Percentiles rank a stretch among this genome's conserved stretches.
Conservation (phyloP, 345 rosid species). For the Toxicodendron radicans region DNA sequence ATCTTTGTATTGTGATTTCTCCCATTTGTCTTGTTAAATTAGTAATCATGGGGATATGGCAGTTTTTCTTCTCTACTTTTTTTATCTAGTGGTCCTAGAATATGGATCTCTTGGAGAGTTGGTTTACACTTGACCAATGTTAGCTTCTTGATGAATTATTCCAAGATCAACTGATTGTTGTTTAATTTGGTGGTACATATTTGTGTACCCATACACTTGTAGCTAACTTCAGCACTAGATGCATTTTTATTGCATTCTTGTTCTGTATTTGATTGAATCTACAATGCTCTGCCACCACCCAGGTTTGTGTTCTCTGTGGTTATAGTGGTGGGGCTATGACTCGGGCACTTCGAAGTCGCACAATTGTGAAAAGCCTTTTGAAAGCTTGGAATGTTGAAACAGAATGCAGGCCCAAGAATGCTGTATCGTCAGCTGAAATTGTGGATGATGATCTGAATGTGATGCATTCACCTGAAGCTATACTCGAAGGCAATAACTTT, state of each 20-base stretch:
- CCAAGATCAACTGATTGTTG: no score
- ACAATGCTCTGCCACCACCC: not conserved
- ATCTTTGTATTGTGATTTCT: no score
- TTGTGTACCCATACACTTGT: no score
- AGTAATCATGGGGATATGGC: no score
- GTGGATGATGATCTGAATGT: slow-evolving; percentile 20
- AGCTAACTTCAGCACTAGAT: not conserved
- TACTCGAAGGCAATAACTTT: slow-evolving; percentile 13
- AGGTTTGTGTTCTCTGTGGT: slow-evolving; percentile 61
- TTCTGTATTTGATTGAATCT: not conserved
- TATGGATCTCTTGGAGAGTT: no score
- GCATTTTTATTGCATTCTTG: not conserved
- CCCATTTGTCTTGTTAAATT: no score
- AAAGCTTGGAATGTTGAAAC: slow-evolving; percentile 41
- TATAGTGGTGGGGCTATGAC: slow-evolving; percentile 59
- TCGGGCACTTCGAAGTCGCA: slow-evolving; percentile 35
- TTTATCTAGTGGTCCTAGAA: no score
- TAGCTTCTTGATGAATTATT: no score
- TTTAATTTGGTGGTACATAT: no score
- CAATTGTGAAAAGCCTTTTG: slow-evolving; percentile 41
- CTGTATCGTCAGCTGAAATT: slow-evolving; percentile 20
- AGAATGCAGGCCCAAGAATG: slow-evolving; percentile 24
- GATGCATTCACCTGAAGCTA: slow-evolving; percentile 21
- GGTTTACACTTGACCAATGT: no score
- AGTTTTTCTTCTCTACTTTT: no score